phyloP scores from a whole-genome alignment of 2,329 filamentous ascomycete genomes.

The Ramichloridium luteum region DNA sequence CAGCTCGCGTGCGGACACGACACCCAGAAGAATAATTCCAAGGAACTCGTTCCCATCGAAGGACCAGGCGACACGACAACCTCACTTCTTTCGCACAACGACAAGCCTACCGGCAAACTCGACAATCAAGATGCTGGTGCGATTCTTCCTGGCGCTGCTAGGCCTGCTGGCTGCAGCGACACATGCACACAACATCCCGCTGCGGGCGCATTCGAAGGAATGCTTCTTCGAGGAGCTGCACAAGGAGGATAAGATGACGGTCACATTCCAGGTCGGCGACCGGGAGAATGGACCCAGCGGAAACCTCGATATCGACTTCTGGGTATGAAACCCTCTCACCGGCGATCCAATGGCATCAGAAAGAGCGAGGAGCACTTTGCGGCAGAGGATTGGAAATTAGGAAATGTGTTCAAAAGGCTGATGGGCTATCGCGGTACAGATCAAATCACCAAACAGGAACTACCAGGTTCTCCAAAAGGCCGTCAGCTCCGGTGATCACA shows the following conservation, averaged over 20 bases:
- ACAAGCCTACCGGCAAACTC: too few relatives aligned
- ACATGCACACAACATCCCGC: conserved; percentile 86
- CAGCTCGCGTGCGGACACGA: conserved; percentile 1
- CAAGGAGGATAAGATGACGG: conserved; percentile 93
- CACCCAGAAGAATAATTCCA: too few relatives aligned
- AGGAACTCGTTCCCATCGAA: conserved; percentile 2
- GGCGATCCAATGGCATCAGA: background rate
- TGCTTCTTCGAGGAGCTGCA: conserved; percentile 95
- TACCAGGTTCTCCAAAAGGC: conserved; percentile 71
- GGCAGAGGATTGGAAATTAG: conserved; percentile 1
- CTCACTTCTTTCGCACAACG: too few relatives aligned
- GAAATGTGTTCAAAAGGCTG: too few relatives aligned
- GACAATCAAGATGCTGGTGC: too few relatives aligned
- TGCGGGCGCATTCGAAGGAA: conserved; percentile 84
- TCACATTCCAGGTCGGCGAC: conserved; percentile 96
- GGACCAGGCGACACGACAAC: background rate
- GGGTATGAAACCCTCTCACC: conserved; percentile 48
- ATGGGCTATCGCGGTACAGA: conserved; percentile 34
- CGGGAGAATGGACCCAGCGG: conserved; percentile 88
- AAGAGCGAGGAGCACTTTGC: background rate
- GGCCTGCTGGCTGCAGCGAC: conserved; percentile 52
- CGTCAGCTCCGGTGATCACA: conserved; percentile 83
- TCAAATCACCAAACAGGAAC: conserved; percentile 63
- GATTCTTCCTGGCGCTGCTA: conserved; percentile 38
- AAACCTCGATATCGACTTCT: conserved; percentile 95